Percentiles rank a stretch among this genome's conserved stretches.
Evolutionary conservation across 106 monocot genomes (phyloP).

Genomic region (Chionographis japonica): DNA sequence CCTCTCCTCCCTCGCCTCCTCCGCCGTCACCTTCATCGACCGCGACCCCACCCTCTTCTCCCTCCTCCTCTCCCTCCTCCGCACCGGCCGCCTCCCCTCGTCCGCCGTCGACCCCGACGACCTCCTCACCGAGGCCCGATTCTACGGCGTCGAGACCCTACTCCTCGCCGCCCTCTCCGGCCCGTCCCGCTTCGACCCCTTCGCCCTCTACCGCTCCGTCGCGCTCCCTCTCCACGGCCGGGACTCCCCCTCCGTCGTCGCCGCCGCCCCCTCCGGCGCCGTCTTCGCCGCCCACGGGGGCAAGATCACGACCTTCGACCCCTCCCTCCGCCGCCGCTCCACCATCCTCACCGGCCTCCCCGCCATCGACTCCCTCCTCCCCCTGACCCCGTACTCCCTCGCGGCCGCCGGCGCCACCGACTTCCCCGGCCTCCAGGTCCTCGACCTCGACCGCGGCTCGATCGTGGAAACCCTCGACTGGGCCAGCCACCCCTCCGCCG

Average conservation of each 20-base stretch:
- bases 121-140: slow-evolving; percentile 23
- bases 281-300: slow-evolving; percentile 49
- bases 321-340: slow-evolving; percentile 29
- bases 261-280: slow-evolving; percentile 24
- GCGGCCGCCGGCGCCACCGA: slow-evolving; percentile 54
- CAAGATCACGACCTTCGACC: slow-evolving; percentile 50
- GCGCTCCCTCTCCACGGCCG: slow-evolving; percentile 50
- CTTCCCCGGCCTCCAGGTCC: slow-evolving; percentile 52
- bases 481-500: slow-evolving; percentile 18
- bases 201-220: slow-evolving; percentile 21
- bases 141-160: slow-evolving; percentile 20
- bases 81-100: slow-evolving; percentile 24
- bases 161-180: slow-evolving; percentile 3
- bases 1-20: slow-evolving; percentile 28
- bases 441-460: slow-evolving; percentile 13
- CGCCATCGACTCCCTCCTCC: slow-evolving; percentile 56
- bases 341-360: slow-evolving; percentile 59
- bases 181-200: slow-evolving; percentile 9
- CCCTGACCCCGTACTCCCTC: slow-evolving; percentile 22
- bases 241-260: slow-evolving; percentile 29
- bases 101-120: slow-evolving; percentile 8
- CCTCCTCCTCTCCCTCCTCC: slow-evolving; percentile 55
- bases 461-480: slow-evolving; percentile 36
- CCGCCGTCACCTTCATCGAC: slow-evolving; percentile 49
- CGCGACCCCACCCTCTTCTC: slow-evolving; percentile 65